Evolutionary conservation across 2,329 filamentous ascomycete species (phyloP), one percentile per base, ranked within the genome.

Genomic region (Ceratocystis eucalypticola): DNA sequence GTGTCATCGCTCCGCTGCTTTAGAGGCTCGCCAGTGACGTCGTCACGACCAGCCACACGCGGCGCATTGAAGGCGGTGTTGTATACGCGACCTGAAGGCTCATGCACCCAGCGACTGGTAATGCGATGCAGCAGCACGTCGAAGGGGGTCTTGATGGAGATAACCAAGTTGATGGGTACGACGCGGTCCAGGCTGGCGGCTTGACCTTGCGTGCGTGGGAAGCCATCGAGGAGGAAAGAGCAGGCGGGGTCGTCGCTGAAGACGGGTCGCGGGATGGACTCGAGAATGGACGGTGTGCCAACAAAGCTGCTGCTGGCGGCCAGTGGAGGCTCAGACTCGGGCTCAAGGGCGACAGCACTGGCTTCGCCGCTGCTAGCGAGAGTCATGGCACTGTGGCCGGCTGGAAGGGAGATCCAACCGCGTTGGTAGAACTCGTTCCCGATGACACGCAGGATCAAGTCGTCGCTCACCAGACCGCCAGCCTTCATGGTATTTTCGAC

Each of bases 141-240:
- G 44, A 89, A 84, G 0, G 94, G 94, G 0, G 93, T 97, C 73
- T 88, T 83, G 71, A 97, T 81, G 66, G 89, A 91, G 68, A 96
- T 87, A 62, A 91, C 94, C 69, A 96, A 83, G 76, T 99, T 99
- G 74, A 99, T 92, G n/a, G 93, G 91, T 41, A 97, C 84, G 44
- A 96, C 81, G 59, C 79, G 78, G 74, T 96, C 91, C 61, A 97
- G 82, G 67, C 86, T 86, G 53, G 78, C 75, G 33, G 92, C 94
- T 76, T 99, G 94, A 2, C 79, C 74, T 0, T 89, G 88, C 5
- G 90, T 99, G 70, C 94, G 88, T 1, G 94, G 94, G 76, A 97
- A 99, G 17, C 94, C 94, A 74, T 99, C 94, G 65, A 99, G 87
- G 70, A 99, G 88, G 75, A 96, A 97, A 0, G 91, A 96, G 7